Base-by-base conservation (phyloP, 345 rosid genomes). In the Murraya koenigii region DNA sequence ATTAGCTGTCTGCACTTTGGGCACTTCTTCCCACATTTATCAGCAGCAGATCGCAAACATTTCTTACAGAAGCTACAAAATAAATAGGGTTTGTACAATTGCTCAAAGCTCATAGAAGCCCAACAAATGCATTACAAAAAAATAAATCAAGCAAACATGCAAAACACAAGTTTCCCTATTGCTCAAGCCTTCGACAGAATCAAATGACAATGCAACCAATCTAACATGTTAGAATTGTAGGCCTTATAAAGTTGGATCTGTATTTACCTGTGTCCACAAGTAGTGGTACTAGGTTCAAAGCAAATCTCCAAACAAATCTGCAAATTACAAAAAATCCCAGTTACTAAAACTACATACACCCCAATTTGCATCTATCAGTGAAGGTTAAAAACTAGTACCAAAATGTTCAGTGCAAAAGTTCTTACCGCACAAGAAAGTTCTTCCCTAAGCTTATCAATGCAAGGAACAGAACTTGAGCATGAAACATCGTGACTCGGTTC, bases 241-340 rank as follows among this genome's bases (percentile, higher is more conserved):
- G 13, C 49, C 30, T 55, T 35, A 20, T 33, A 14, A 35, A 75
- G 8, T 28, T 70, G 56, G 49, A 35, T 55, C 60, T 36, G 38
- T 41, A 3, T 44, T 69, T 78, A 93, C 97, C 98, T 95, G 87
- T 95, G 99, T 60, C 99, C 98, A 82, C 97, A 93, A 80, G 97
- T 71, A 71, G 99, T 95, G 73, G 98, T 93, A 59, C 97, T 93
- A 1, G 99, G 99, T 81, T 95, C 99, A 83, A 69, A 95, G 85
- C 99, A 95, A 67, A 95, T 91, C 83, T 95, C 99, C 76, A 95
- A 82, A 82, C 99, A 93, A 65, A 95, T 91, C 99, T 95, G 92
- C 72, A 61, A 78, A 52, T 19, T 32, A 72, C 49, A 74, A 26
- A 70, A 5, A 64, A 55, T 28, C 74, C 30, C 69, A 68, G 23